A percentile compares a stretch with the other conserved stretches of the same genome.
Evolutionary conservation across 2,329 filamentous ascomycete genomes (phyloP).

Genomic region (Hypoxylon sp.): DNA sequence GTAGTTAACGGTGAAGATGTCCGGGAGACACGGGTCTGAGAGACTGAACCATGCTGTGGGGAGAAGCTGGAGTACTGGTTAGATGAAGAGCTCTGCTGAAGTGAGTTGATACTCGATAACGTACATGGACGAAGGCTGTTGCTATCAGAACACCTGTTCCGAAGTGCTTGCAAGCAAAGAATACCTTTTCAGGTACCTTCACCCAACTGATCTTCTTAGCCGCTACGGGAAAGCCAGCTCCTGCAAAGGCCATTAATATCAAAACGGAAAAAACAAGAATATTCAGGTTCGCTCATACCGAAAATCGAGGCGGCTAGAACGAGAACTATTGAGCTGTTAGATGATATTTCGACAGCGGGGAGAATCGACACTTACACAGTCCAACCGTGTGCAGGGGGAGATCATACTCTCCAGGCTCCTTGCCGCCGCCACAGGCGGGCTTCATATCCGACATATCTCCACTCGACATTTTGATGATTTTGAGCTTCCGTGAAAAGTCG

Average conservation of each 20-base stretch:
- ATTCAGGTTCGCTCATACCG: slow-evolving; percentile 38
- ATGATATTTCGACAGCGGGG: background rate
- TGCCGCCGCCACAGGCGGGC: slow-evolving; percentile 51
- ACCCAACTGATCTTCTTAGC: slow-evolving; percentile 65
- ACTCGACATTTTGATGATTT: slow-evolving; percentile 39
- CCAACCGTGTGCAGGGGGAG: slow-evolving; percentile 51
- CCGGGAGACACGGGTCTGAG: slow-evolving; percentile 63
- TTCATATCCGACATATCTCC: slow-evolving; percentile 41
- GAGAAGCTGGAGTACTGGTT: slow-evolving; percentile 53
- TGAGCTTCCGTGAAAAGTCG: slow-evolving; percentile 25
- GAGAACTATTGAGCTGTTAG: slow-evolving; percentile 45
- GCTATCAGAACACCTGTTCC: slow-evolving; percentile 76
- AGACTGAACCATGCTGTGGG: slow-evolving; percentile 66
- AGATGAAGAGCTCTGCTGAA: background rate
- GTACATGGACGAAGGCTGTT: slow-evolving; percentile 75
- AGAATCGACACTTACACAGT: slow-evolving; percentile 51
- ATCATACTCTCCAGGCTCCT: slow-evolving; percentile 52
- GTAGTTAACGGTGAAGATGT: slow-evolving; percentile 66
- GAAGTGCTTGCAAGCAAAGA: slow-evolving; percentile 71
- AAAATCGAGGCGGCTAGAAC: slow-evolving; percentile 52
- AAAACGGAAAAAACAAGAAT: background rate
- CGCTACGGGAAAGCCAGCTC: slow-evolving; percentile 60
- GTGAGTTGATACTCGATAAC: slow-evolving; percentile 34
- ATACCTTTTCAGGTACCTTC: slow-evolving; percentile 63
- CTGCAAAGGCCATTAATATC: slow-evolving; percentile 38